Evolutionary conservation across 495 filamentous ascomycete genomes (phyloP).

Genomic region (Rhypophila decipiens): DNA sequence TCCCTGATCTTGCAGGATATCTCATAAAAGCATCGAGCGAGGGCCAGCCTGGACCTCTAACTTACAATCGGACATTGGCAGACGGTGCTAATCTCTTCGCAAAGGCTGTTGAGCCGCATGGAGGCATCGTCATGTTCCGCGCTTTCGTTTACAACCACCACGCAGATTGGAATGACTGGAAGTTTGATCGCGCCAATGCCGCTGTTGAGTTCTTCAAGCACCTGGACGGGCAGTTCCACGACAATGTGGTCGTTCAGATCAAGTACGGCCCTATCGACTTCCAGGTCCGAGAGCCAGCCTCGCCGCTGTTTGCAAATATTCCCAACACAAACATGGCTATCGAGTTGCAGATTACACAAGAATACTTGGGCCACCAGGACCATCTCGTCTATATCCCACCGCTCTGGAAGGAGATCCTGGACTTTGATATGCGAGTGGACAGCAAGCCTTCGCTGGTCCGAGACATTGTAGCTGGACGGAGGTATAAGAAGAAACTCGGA

Average conservation of each 20-base stretch:
- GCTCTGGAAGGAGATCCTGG: slow-evolving; percentile 59
- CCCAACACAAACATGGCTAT: slow-evolving; percentile 52
- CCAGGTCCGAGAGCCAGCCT: slow-evolving; percentile 63
- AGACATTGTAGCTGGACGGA: slow-evolving; percentile 54
- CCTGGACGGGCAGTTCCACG: slow-evolving; percentile 59
- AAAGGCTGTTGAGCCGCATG: slow-evolving; percentile 50
- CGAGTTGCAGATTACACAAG: slow-evolving; percentile 61
- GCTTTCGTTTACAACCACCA: slow-evolving; percentile 65
- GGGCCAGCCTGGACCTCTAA: slow-evolving; percentile 62
- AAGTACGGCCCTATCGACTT: slow-evolving; percentile 75
- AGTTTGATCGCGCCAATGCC: slow-evolving; percentile 61
- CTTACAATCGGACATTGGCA: slow-evolving; percentile 63
- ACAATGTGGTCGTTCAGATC: slow-evolving; percentile 67
- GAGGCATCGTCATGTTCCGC: slow-evolving; percentile 66
- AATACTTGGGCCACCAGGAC: slow-evolving; percentile 66
- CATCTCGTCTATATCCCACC: slow-evolving; percentile 63
- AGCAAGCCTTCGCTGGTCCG: slow-evolving; percentile 43
- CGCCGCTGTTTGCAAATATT: slow-evolving; percentile 64
- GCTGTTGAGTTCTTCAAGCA: slow-evolving; percentile 61
- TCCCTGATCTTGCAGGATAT: slow-evolving; percentile 65
- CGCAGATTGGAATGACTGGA: slow-evolving; percentile 52
- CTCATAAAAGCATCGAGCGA: slow-evolving; percentile 71
- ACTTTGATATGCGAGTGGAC: slow-evolving; percentile 61
- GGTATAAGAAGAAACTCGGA: slow-evolving; percentile 51
- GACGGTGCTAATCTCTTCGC: slow-evolving; percentile 69